These are phyloP conservation scores for Fusarium sp. DNA, from an alignment of 2,329 filamentous ascomycete species.

Conservation along the genomic window DNA sequence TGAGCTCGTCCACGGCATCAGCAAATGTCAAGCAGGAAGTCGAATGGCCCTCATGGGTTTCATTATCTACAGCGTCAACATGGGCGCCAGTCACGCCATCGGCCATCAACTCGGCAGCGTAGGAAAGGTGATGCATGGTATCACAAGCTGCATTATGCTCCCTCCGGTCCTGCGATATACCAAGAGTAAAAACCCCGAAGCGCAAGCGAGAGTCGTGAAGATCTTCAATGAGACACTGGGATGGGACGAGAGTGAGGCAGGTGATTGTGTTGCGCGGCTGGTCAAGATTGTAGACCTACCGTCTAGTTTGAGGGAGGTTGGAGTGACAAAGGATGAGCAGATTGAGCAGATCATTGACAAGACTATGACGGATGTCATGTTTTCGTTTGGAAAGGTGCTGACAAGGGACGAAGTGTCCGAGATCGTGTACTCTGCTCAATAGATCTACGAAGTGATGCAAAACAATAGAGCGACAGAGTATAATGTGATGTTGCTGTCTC, in stretches of 20 bases:
- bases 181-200: background rate
- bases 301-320: conserved; percentile 1
- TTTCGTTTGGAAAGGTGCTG: conserved; percentile 13
- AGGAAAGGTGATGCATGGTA: conserved; percentile 25
- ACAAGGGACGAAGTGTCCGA: conserved; percentile 10
- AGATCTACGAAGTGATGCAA: background rate
- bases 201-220: background rate
- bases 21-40: conserved; percentile 26
- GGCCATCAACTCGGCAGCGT: conserved; percentile 19
- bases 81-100: conserved; percentile 29
- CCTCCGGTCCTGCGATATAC: conserved; percentile 16
- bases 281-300: conserved; percentile 12
- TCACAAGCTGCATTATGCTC: conserved; percentile 27
- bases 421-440: conserved; percentile 19
- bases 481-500: no score
- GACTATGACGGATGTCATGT: conserved; percentile 31
- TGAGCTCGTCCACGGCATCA: background rate
- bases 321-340: background rate
- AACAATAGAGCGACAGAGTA: background rate
- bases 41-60: conserved; percentile 31
- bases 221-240: conserved; percentile 15
- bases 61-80: conserved; percentile 17
- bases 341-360: conserved; percentile 25
- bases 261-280: background rate
- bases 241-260: conserved; percentile 16